phyloP scores from a whole-genome alignment of 768 basidiomycete species.

The Dendrothele bispora region DNA sequence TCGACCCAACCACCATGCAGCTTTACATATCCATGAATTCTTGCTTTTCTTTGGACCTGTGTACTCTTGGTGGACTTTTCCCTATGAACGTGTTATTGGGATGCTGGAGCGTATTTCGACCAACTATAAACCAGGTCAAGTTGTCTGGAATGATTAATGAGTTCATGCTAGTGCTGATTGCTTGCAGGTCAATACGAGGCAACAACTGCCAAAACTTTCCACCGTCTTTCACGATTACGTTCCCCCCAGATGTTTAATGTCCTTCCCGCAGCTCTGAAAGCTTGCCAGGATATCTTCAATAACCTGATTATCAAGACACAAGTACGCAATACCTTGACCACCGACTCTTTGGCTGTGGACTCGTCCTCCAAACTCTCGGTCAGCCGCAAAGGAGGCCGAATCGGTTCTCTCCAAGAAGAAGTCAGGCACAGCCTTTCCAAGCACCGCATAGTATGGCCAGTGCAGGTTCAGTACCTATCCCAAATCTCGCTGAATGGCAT shows the following conservation, averaged over 20 bases:
- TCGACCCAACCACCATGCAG: constrained; percentile 30
- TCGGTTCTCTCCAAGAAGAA: no score
- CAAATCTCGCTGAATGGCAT: no score
- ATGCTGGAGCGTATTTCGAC: constrained; percentile 20
- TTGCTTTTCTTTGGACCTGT: constrained; percentile 28
- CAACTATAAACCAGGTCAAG: constrained; percentile 21
- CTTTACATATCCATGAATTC: constrained; percentile 28
- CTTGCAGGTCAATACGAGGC: background rate
- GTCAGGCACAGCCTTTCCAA: no score
- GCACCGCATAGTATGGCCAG: no score
- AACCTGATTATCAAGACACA: no score
- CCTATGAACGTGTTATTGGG: constrained; percentile 27
- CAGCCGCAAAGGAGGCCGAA: no score
- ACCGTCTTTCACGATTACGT: background rate
- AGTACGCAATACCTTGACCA: no score
- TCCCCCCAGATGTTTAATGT: background rate
- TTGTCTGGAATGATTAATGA: background rate
- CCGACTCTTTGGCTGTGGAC: no score
- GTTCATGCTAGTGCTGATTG: background rate
- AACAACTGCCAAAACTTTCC: background rate
- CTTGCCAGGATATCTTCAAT: background rate
- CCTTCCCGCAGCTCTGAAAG: background rate
- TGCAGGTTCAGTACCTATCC: no score
- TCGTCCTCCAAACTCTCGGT: no score
- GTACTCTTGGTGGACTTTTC: constrained; percentile 34